Evolutionary conservation across 805 yeast species (phyloP), one percentile per base, ranked within the genome.

Genomic region (Spathaspora arborariae): DNA sequence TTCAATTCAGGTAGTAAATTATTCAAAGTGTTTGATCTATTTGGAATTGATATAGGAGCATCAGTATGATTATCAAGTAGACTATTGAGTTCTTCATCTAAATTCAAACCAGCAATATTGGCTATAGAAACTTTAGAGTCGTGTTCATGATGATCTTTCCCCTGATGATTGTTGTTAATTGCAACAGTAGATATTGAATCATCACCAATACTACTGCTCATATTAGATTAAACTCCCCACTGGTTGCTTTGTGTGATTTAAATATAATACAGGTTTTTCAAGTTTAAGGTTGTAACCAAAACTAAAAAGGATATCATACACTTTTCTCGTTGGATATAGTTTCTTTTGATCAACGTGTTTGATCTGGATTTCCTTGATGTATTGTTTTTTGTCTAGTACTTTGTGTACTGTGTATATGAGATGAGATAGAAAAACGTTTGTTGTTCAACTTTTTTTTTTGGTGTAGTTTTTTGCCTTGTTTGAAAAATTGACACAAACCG

Each of bases 131-230:
- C 2, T 30, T 30, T 19, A 39, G 20, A 36, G n/a, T 42, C 16
- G 11, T 34, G 27, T 39, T 39, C 22, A 22, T 24, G 18, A 9
- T 16, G 22, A 4, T 19, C 26, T 3, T 20, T 20, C 24, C 9
- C 18, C 22, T 20, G 33, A 26, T 39, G 19, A 16, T 26, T n/a
- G 18, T 15, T 19, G 27, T 39, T 19, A 9, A 13, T n/a, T 24
- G 10, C 8, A 13, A 24, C 20, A n/a, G 33, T 34, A 42, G 45
- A 42, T 46, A 38, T 39, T 37, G 41, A 22, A 46, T 42, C 49
- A 46, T 46, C 49, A 39, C 27, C 40, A 41, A 42, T 41, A 46
- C n/a, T n/a, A n/a, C 46, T 42, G 40, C 49, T 46, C 49, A 46
- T 46, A 13, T 33, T 46, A n/a, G 24, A 30, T 11, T 36, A 20